Base-by-base conservation (phyloP, 768 basidiomycete genomes). In the Termitomyces sp. region DNA sequence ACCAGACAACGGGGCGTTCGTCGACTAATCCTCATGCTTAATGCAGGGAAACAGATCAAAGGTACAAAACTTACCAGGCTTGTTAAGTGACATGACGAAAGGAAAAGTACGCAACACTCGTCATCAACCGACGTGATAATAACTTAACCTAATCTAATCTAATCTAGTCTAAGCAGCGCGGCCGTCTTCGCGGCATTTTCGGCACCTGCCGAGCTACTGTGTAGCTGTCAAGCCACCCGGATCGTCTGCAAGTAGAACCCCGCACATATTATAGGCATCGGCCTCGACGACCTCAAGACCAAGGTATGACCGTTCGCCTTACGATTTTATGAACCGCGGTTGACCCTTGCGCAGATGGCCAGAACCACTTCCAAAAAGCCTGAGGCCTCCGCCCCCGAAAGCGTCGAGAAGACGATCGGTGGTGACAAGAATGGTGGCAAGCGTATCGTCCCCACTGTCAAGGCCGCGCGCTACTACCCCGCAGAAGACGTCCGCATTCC, bases 401-500 rank as follows among this genome's bases (percentile, higher is more conserved):
- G 86, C 65, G 81, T 86, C 70, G 90, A 92, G 79, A 92, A 92
- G 67, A 77, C 84, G 63, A 79, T 98, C 63, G 89, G 90, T 60
- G 94, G 95, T 61, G 86, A 84, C 67, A 94, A 92, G 79, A 98
- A 98, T 75, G 90, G 94, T 63, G 79, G 82, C 68, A 92, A 86
- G 68, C 92, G 95, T 74, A 78, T 90, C 59, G 84, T 97, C 61
- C 94, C 95, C 58, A 87, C 86, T 60, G 69, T 79, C 67, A 94
- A 94, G 75, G 91, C 92, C 61, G 82, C 92, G 52, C 88, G 88
- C 65, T 95, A 86, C 84, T 97, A 97, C 79, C 92, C 94, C 56
- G 92, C 93, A 62, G 96, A 98, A 72, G 94, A 98, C 72, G 88
- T 95, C 63, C 86, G 82, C 69, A 80, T 84, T 69, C 92, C 92